Base-by-base conservation (phyloP, 1,139 yeast species). In the Citeromyces siamensis region DNA sequence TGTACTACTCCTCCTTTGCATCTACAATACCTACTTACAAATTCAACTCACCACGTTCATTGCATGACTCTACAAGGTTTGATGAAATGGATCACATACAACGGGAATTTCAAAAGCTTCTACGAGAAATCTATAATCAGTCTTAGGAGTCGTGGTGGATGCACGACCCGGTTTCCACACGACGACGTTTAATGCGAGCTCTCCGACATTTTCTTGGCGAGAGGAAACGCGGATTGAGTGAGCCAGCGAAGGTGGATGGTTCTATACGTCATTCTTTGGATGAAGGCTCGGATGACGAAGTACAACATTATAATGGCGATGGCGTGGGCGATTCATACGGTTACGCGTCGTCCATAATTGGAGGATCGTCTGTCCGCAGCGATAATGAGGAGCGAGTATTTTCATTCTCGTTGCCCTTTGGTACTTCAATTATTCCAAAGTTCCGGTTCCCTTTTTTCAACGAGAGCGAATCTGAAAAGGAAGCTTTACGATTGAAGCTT, bases 401-500 rank as follows among this genome's bases (percentile, higher is more conserved):
- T 41, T 51, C 68, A 2, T 64, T 65, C 41, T 52, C 62, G 6
- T 46, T 66, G 32, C 72, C 71, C 1, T 60, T 66, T 41, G 68
- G 68, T 10, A 59, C 62, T 14, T 32, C 3, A 55, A 41, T 48
- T 21, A 45, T 38, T 36, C 45, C 40, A 19, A 43, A 22, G 35
- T 35, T 35, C 37, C 17, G 33, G 12, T 28, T 33, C 49, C 49
- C 19, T 39, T 38, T 32, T 19, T 27, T 37, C 23, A 42, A 37
- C 33, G 27, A 20, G 33, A 19, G 35, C 40, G 39, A 4, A 41
- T 36, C 6, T 23, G 41, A 47, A 37, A 49, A 53, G 29, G 57
- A 59, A 17, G 66, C 62, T 34, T 59, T 76, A 29, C 58, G 66
- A 29, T 46, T 61, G 32, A 71, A 67, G 46, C 50, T 80, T 33